These are phyloP conservation scores for Sporisorium graminicola DNA, from an alignment of 1,284 basidiomycete species.

Conservation along the genomic window DNA sequence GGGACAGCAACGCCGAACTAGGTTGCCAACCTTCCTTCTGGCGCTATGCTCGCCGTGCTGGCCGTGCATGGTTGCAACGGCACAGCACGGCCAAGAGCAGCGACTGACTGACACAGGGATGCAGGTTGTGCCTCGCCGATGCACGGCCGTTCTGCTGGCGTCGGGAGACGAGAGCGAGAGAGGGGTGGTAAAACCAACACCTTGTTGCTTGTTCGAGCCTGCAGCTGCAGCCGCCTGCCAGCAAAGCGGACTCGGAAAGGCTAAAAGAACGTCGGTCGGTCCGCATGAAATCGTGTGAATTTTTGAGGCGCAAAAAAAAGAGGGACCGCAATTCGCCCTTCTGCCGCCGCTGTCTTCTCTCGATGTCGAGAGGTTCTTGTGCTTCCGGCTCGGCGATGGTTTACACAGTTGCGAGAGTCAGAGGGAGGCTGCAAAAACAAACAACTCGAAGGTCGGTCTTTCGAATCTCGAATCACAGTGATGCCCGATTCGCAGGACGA, in stretches of 20 bases:
- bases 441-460: no score
- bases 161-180: neutral
- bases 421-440: no score
- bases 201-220: neutral
- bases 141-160: conserved; percentile 2
- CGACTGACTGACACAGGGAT: neutral
- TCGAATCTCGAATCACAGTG: no score
- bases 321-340: neutral
- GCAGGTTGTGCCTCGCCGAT: neutral
- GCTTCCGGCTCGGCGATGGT: conserved; percentile 1
- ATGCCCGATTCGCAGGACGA: neutral
- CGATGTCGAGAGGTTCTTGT: no score
- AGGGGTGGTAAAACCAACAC: conserved; percentile 1
- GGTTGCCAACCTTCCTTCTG: no score
- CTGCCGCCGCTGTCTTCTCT: neutral
- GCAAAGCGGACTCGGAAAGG: neutral
- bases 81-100: conserved; percentile 7
- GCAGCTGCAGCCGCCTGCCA: neutral
- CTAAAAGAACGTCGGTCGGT: neutral
- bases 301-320: neutral
- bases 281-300: conserved; percentile 4
- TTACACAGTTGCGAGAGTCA: no score
- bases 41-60: no score
- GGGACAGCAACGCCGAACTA: neutral
- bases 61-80: neutral